Evolutionary conservation across 768 basidiomycete species (phyloP).

Genomic region (Flagelloscypha sp.): DNA sequence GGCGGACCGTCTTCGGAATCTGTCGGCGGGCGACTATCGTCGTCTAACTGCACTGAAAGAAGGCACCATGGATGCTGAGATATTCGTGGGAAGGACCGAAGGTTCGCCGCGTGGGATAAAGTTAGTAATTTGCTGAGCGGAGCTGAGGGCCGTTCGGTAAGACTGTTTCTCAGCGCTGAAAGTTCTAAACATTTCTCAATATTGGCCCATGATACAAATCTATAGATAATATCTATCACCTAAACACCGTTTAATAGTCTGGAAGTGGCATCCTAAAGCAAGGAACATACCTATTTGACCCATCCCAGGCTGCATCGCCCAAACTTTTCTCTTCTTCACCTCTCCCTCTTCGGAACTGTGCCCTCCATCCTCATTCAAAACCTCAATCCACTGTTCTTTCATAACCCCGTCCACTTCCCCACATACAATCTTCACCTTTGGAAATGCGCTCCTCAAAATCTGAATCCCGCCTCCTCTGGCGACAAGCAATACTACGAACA

Average conservation of each 20-base stretch:
- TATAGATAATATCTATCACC: constrained; percentile 36
- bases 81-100: too few relatives aligned
- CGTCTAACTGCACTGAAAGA: constrained; percentile 1
- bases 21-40: background rate
- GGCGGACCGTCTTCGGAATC: too few relatives aligned
- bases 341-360: too few relatives aligned
- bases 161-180: too few relatives aligned
- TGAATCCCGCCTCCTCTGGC: constrained; percentile 74
- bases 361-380: constrained; percentile 42
- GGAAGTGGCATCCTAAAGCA: constrained; percentile 1
- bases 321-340: constrained; percentile 55
- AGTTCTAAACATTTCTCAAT: too few relatives aligned
- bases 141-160: too few relatives aligned
- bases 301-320: constrained; percentile 84
- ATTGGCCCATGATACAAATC: too few relatives aligned
- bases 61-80: constrained; percentile 4
- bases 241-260: constrained; percentile 8
- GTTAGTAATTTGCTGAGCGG: too few relatives aligned
- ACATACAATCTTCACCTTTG: constrained; percentile 74
- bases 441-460: constrained; percentile 77
- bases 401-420: constrained; percentile 76
- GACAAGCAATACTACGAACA: constrained; percentile 86
- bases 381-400: constrained; percentile 65
- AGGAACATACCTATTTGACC: constrained; percentile 67
- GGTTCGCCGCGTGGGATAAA: too few relatives aligned